Evolutionary conservation across 768 basidiomycete genomes (phyloP).

Genomic region (Gymnopilus junonius): DNA sequence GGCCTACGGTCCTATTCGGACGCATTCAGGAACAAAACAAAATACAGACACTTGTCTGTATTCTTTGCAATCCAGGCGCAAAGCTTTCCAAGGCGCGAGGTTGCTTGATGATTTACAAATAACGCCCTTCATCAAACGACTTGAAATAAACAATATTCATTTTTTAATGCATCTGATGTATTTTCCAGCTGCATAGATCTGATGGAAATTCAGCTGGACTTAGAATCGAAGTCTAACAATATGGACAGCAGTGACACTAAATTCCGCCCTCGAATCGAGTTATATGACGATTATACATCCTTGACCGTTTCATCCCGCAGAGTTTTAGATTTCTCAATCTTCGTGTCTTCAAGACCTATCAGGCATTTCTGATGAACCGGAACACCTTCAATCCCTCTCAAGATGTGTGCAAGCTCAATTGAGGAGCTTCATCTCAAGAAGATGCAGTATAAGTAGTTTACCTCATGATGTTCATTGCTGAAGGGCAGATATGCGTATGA

Average conservation of each 20-base stretch:
- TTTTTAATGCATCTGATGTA: not conserved
- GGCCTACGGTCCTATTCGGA: not conserved
- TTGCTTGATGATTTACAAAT: not conserved
- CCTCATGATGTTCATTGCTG: too few relatives aligned
- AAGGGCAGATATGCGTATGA: too few relatives aligned
- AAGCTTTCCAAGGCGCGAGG: not conserved
- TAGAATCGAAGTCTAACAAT: not conserved
- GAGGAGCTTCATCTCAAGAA: not conserved
- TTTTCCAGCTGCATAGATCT: not conserved
- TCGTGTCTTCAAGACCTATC: not conserved
- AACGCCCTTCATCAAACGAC: not conserved
- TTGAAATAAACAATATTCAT: not conserved
- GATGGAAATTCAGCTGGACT: not conserved
- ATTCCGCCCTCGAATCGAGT: not conserved
- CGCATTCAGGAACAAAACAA: not conserved
- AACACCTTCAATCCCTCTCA: not conserved
- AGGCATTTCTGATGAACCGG: not conserved
- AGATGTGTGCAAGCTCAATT: not conserved
- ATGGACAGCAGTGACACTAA: not conserved
- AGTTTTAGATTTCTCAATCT: not conserved
- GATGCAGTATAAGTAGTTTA: too few relatives aligned
- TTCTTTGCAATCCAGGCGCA: not conserved
- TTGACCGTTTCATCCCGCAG: not conserved
- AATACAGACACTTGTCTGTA: not conserved
- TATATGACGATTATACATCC: not conserved